These are phyloP conservation scores for Pythium grandisporangium DNA, from an alignment of 352 stramenopile genomes.

Conservation along the genomic window DNA sequence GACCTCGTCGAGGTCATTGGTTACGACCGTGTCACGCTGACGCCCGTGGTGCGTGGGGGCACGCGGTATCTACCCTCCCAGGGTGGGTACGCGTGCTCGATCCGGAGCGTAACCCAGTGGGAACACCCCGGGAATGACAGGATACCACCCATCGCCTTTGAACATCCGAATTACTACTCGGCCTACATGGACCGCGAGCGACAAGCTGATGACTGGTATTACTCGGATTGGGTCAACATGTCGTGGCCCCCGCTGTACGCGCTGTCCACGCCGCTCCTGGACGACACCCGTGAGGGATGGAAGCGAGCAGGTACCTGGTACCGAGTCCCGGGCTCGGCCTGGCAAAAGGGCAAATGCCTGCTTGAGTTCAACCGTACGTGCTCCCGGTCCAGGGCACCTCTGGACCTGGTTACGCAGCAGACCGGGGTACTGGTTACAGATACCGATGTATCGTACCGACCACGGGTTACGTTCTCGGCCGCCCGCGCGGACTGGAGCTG, in stretches of 20 bases:
- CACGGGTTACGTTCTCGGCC: slow-evolving; percentile 70
- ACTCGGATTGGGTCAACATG: slow-evolving; percentile 89
- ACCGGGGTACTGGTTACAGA: slow-evolving; percentile 67
- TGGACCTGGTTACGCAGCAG: slow-evolving; percentile 28
- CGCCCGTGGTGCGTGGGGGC: slow-evolving; percentile 22
- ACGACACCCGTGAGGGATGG: slow-evolving; percentile 92
- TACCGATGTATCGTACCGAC: slow-evolving; percentile 88
- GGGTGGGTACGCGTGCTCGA: slow-evolving; percentile 93
- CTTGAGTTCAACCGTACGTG: slow-evolving; percentile 84
- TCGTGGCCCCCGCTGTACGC: slow-evolving; percentile 87
- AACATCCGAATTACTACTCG: slow-evolving; percentile 96
- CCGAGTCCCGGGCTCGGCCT: slow-evolving; percentile 42
- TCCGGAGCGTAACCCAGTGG: slow-evolving; percentile 90
- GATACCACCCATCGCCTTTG: slow-evolving; percentile 41
- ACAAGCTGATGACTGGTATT: slow-evolving; percentile 70
- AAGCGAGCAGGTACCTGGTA: slow-evolving; percentile 76
- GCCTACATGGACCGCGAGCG: slow-evolving; percentile 90
- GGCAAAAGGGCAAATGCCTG: slow-evolving; percentile 93
- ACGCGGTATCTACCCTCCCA: slow-evolving; percentile 65
- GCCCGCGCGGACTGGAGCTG: too few species aligned
- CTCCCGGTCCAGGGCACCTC: slow-evolving; percentile 9
- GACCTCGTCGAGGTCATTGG: slow-evolving; percentile 40
- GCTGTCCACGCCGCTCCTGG: slow-evolving; percentile 66
- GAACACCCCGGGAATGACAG: slow-evolving; percentile 84
- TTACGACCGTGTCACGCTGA: slow-evolving; percentile 34